These are phyloP conservation scores for Oryza punctata DNA, from an alignment of 176 grass and related monocot genomes.

Conservation along the genomic window DNA sequence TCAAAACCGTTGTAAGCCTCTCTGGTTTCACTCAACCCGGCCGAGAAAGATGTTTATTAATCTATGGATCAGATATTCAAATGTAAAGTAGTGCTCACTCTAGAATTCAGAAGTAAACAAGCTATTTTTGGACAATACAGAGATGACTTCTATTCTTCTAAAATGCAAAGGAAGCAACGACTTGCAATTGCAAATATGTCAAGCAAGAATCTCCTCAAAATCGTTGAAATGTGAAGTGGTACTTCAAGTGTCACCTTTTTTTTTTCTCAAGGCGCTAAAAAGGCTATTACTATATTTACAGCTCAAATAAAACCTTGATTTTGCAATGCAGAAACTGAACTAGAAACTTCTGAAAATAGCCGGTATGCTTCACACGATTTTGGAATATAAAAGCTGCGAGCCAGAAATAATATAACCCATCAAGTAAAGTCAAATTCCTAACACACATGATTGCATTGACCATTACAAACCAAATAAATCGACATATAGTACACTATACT, in stretches of 20 bases:
- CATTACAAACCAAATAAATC: background rate
- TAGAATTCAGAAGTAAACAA: too few species aligned
- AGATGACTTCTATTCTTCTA: background rate
- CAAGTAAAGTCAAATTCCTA: conserved; percentile 27
- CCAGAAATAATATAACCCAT: background rate
- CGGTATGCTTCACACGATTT: background rate
- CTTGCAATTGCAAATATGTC: background rate
- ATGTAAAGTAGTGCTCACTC: too few species aligned
- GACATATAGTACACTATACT: conserved; percentile 5
- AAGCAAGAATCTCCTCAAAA: too few species aligned
- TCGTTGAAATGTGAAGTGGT: background rate
- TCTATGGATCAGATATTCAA: background rate
- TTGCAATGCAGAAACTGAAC: background rate
- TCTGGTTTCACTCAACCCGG: background rate
- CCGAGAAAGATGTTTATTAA: background rate
- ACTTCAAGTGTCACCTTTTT: background rate
- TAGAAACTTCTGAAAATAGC: background rate
- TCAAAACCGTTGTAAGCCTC: background rate
- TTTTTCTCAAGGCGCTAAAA: background rate
- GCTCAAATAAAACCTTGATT: background rate
- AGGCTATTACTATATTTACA: background rate
- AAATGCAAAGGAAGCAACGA: background rate
- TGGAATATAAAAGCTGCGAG: background rate
- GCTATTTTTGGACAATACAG: too few species aligned
- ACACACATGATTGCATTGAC: conserved; percentile 41